phyloP scores from a whole-genome alignment of 1,139 yeast species.

The Geotrichum macrosporum region DNA sequence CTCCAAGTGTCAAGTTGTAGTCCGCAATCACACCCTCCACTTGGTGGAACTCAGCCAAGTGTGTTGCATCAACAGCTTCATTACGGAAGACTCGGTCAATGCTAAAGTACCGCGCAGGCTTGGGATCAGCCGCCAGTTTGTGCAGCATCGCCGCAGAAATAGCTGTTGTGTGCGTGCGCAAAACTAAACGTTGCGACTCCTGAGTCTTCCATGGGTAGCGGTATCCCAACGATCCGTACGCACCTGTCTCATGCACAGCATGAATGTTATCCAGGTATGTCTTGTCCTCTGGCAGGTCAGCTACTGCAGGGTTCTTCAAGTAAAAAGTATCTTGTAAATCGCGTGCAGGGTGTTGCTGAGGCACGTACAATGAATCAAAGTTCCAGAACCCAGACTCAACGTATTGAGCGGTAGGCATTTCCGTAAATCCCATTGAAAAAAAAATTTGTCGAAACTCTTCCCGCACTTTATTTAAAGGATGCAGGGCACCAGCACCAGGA shows the following conservation, averaged over 20 bases:
- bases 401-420: constrained; percentile 97
- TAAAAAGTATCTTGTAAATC: constrained; percentile 98
- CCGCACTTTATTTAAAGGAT: constrained; percentile 92
- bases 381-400: constrained; percentile 99
- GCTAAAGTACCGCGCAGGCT: constrained; percentile 87
- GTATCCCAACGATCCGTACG: constrained; percentile 93
- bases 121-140: constrained; percentile 81
- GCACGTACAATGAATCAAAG: constrained; percentile 91
- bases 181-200: constrained; percentile 84
- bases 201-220: constrained; percentile 95
- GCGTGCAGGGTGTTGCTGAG: constrained; percentile 99
- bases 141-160: constrained; percentile 85
- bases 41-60: constrained; percentile 98
- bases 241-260: constrained; percentile 83
- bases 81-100: constrained; percentile 98
- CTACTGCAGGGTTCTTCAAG: constrained; percentile 81
- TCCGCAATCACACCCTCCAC: constrained; percentile 99
- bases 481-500: constrained; percentile 88
- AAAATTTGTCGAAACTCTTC: constrained; percentile 97
- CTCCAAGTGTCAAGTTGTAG: constrained; percentile 90
- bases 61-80: constrained; percentile 99
- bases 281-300: constrained; percentile 76
- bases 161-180: constrained; percentile 97
- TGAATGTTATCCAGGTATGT: constrained; percentile 72
- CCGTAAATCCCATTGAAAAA: constrained; percentile 96